These are phyloP conservation scores for Talaromyces stipitatus DNA, from an alignment of 495 filamentous ascomycete species.

Conservation along the genomic window DNA sequence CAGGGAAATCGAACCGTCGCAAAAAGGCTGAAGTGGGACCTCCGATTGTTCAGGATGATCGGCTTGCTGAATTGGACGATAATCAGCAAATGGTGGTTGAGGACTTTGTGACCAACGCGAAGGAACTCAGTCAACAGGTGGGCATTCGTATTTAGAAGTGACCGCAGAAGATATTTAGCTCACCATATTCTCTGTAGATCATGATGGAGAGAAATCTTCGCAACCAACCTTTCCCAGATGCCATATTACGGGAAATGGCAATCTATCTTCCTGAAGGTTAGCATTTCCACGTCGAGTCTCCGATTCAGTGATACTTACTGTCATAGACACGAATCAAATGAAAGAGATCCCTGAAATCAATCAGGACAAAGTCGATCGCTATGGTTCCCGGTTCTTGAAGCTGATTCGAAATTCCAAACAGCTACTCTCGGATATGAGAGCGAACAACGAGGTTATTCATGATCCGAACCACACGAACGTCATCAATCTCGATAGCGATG, in stretches of 20 bases:
- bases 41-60: conserved; percentile 65
- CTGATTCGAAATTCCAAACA: conserved; percentile 49
- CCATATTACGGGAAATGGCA: conserved; percentile 73
- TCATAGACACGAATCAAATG: conserved; percentile 46
- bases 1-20: conserved; percentile 28
- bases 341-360: conserved; percentile 61
- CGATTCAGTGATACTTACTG: neutral
- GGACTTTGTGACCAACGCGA: conserved; percentile 57
- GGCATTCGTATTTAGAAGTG: conserved; percentile 7
- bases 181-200: conserved; percentile 32
- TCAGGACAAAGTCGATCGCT: conserved; percentile 57
- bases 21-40: conserved; percentile 44
- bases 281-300: neutral
- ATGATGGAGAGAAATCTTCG: conserved; percentile 55
- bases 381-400: conserved; percentile 59
- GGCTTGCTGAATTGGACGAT: conserved; percentile 50
- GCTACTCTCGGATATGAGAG: conserved; percentile 53
- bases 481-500: conserved; percentile 60
- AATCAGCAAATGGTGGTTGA: conserved; percentile 58
- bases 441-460: conserved; percentile 39
- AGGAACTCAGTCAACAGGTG: conserved; percentile 52
- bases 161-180: too few species aligned
- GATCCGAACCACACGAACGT: conserved; percentile 56
- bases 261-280: conserved; percentile 63
- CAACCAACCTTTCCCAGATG: conserved; percentile 67